These are phyloP conservation scores for Serendipita indica DNA, from an alignment of 768 basidiomycete species.

Conservation along the genomic window DNA sequence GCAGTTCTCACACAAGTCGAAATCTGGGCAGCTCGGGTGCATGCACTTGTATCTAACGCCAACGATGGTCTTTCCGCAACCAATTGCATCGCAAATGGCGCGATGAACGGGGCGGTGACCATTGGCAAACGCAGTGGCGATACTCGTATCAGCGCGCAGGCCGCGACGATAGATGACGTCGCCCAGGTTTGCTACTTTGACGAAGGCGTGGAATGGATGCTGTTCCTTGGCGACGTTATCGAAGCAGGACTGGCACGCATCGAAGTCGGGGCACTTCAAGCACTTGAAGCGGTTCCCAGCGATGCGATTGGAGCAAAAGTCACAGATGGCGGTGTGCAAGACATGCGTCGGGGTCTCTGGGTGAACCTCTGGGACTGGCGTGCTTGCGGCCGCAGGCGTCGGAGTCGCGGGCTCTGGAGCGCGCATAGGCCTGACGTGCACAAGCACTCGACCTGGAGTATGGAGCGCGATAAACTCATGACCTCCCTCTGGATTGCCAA, in stretches of 20 bases:
- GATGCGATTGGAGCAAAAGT: constrained; percentile 62
- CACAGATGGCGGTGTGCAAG: constrained; percentile 54
- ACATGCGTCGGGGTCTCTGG: constrained; percentile 17
- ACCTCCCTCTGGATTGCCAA: constrained; percentile 33
- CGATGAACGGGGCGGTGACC: constrained; percentile 11
- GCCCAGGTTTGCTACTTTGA: constrained; percentile 37
- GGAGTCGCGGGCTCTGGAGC: not conserved
- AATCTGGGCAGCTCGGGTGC: constrained; percentile 59
- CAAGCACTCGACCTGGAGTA: constrained; percentile 47
- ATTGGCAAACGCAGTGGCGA: not conserved
- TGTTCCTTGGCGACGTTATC: constrained; percentile 48
- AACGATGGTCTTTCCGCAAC: constrained; percentile 38
- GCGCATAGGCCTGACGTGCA: constrained; percentile 33
- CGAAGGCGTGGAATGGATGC: constrained; percentile 65
- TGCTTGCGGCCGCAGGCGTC: not conserved
- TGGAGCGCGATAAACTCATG: constrained; percentile 61
- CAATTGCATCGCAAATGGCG: constrained; percentile 25
- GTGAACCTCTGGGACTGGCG: not conserved
- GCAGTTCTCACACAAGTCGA: constrained; percentile 64
- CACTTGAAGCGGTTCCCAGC: constrained; percentile 72
- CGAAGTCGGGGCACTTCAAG: constrained; percentile 67
- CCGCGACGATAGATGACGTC: constrained; percentile 29
- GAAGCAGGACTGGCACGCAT: constrained; percentile 59
- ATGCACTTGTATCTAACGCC: constrained; percentile 77
- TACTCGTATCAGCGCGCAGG: not conserved